These are phyloP conservation scores for Corylus heterophylla DNA, from an alignment of 306 rosid species.

Conservation along the genomic window DNA sequence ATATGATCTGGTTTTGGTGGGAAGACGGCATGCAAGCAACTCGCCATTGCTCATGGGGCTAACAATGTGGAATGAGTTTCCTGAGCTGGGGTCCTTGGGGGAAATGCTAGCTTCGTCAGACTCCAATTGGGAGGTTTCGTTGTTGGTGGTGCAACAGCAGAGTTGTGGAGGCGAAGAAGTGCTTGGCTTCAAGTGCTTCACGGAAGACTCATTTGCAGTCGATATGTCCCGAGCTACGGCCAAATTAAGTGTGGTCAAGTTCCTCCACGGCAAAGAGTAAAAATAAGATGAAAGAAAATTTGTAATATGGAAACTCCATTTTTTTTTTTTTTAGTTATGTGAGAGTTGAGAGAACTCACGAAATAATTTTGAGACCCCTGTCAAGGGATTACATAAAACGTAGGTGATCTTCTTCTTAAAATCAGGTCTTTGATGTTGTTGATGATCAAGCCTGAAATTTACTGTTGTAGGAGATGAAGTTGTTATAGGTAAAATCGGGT, in stretches of 20 bases:
- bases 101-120: conserved; percentile 53
- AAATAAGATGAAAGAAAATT: neutral
- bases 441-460: too few species aligned
- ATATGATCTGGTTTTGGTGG: conserved; percentile 51
- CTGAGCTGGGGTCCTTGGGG: conserved; percentile 61
- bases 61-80: conserved; percentile 56
- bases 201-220: conserved; percentile 10
- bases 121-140: conserved; percentile 31
- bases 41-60: conserved; percentile 44
- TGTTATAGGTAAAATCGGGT: too few species aligned
- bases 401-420: too few species aligned
- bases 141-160: conserved; percentile 68
- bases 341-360: too few species aligned
- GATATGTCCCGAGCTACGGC: neutral
- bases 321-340: too few species aligned
- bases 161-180: neutral
- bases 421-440: too few species aligned
- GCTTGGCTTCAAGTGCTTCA: conserved; percentile 7
- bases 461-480: too few species aligned
- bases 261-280: neutral
- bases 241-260: neutral
- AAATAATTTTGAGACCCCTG: too few species aligned
- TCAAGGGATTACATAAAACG: too few species aligned
- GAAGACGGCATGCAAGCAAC: conserved; percentile 48
- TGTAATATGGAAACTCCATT: too few species aligned